Evolutionary conservation across 495 filamentous ascomycete species (phyloP), one percentile per base, ranked within the genome.

Genomic region (Aspergillus steynii): DNA sequence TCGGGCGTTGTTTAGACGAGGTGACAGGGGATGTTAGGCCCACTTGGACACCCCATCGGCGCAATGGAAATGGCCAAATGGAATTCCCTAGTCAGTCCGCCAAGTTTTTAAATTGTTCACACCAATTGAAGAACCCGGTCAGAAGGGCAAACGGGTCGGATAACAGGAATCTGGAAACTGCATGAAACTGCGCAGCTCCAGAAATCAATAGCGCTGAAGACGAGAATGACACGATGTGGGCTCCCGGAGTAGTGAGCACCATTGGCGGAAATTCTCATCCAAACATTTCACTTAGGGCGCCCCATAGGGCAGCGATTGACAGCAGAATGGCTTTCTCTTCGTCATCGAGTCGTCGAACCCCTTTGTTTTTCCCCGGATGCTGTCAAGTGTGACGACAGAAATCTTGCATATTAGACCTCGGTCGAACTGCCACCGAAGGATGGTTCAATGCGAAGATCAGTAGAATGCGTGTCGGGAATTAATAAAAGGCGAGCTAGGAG

Each of bases 231-330:
- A 42, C 37, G 37, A 42, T 42, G 37, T 42, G 37, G 37, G 37
- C 10, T 42, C 5, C 37, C 4, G 37, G 37, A 42, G 37, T 14
- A 42, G 12, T 10, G 37, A 45, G 31, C 10, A 54, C 42, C 26
- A 55, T 55, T 55, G 53, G 53, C 53, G 53, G 53, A 29, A 45
- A 55, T 42, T 54, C 34, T 12, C 8, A 55, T 27, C 42, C 29
- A 55, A 55, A 15, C 53, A 42, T 45, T 28, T 26, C 53, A 46
- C 5, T n/a, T 28, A 45, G 29, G 20, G 12, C 46, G 26, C 37
- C 53, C 5, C 46, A 28, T 28, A 34, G 25, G 53, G 53, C 37
- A 46, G 53, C 26, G 25, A 47, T 55, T 55, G 34, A 47, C 53
- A 55, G 12, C 9, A 20, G 20, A 20, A 42, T 34, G 37, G 37